Conservation (phyloP, 768 basidiomycete genomes). For the Serendipita sp. region DNA sequence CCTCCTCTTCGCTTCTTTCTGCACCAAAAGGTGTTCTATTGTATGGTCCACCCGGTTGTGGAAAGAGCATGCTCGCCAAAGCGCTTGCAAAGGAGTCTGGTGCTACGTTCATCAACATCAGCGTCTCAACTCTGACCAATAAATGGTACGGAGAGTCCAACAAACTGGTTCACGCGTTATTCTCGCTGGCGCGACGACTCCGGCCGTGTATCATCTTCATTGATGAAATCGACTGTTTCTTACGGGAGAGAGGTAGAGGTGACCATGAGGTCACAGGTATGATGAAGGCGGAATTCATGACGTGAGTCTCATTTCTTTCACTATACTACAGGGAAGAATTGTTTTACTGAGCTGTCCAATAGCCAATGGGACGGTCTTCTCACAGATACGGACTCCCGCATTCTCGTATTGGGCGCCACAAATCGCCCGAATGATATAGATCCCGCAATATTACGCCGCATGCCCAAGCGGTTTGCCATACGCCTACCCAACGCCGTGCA, state of each 20-base stretch:
- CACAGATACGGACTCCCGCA: conserved; percentile 33
- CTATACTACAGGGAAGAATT: conserved; percentile 2
- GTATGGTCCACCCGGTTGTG: conserved; percentile 94
- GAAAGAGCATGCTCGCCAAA: conserved; percentile 99
- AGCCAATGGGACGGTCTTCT: conserved; percentile 92
- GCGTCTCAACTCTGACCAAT: conserved; percentile 55
- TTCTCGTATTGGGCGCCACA: conserved; percentile 86
- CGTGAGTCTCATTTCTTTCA: conserved; percentile 30
- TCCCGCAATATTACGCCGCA: conserved; percentile 73
- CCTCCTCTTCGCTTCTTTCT: conserved; percentile 60
- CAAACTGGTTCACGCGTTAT: conserved; percentile 87
- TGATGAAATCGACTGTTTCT: conserved; percentile 93
- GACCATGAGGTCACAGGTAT: conserved; percentile 98
- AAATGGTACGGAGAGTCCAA: conserved; percentile 86
- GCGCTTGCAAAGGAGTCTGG: conserved; percentile 94
- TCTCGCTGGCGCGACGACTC: conserved; percentile 82
- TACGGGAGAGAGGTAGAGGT: conserved; percentile 61
- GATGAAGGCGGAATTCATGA: conserved; percentile 97
- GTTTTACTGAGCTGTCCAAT: conserved; percentile 4
- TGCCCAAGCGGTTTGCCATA: conserved; percentile 92
- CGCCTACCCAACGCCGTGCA: conserved; percentile 64
- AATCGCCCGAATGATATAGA: conserved; percentile 91
- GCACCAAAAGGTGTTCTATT: conserved; percentile 94
- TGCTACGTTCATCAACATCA: conserved; percentile 88
- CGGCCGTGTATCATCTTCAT: conserved; percentile 97